Conservation (phyloP, 768 basidiomycete genomes). For the Lactarius akahatsu region DNA sequence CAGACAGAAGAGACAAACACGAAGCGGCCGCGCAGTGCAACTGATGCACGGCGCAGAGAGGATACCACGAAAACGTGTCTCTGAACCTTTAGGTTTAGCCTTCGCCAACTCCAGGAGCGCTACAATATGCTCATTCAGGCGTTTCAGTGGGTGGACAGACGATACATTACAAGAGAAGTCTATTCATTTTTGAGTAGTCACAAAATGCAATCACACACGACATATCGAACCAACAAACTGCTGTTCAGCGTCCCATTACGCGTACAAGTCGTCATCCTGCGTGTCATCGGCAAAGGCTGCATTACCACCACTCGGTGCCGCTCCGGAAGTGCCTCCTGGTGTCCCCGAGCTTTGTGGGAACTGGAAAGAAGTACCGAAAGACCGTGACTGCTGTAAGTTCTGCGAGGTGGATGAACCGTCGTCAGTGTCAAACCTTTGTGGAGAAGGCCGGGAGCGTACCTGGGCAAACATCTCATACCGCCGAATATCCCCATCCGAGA, state of each 20-base stretch:
- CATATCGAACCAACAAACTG: slow-evolving; percentile 14
- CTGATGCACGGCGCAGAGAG: neutral
- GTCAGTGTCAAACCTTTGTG: neutral
- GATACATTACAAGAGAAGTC: slow-evolving; percentile 25
- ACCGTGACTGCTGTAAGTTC: slow-evolving; percentile 89
- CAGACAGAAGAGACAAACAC: too few species aligned
- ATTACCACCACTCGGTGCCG: slow-evolving; percentile 52
- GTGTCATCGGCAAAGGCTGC: slow-evolving; percentile 82
- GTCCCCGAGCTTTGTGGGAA: slow-evolving; percentile 73
- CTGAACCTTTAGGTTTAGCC: neutral
- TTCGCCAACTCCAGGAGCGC: neutral
- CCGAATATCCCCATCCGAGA: slow-evolving; percentile 94
- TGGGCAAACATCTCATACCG: slow-evolving; percentile 99
- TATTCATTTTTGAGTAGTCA: slow-evolving; percentile 22
- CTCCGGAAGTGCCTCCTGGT: slow-evolving; percentile 6
- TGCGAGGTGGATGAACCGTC: slow-evolving; percentile 35
- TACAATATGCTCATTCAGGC: neutral
- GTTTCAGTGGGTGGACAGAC: neutral
- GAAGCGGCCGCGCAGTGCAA: neutral
- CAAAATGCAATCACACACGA: slow-evolving; percentile 15
- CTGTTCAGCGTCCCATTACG: slow-evolving; percentile 41
- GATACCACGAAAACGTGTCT: neutral
- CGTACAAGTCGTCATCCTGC: slow-evolving; percentile 90
- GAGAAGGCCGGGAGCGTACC: slow-evolving; percentile 41
- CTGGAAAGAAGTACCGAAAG: slow-evolving; percentile 94